Evolutionary conservation across 768 basidiomycete genomes (phyloP).

Genomic region (Amanita pseudoporphyria): DNA sequence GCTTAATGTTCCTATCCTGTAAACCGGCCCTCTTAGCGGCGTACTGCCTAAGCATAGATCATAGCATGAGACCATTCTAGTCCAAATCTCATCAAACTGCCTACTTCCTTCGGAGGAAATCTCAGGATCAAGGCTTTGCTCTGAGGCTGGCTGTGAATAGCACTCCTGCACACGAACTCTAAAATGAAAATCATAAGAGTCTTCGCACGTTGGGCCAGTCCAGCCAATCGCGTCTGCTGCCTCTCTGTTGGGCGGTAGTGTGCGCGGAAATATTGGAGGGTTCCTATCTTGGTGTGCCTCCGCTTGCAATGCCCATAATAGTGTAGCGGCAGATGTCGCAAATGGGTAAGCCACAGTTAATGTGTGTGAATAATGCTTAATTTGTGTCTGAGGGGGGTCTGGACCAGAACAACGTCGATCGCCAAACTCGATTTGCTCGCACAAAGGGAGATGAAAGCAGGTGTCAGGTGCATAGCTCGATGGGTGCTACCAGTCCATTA

Average conservation of each 20-base stretch:
- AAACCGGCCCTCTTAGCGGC: constrained; percentile 32
- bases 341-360: constrained; percentile 32
- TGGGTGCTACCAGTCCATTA: constrained; percentile 24
- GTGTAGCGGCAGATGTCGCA: constrained; percentile 28
- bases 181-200: constrained; percentile 29
- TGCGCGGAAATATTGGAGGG: constrained; percentile 12
- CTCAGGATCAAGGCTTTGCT: constrained; percentile 7
- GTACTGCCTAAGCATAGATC: constrained; percentile 24
- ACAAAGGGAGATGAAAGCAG: constrained; percentile 32
- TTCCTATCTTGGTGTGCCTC: constrained; percentile 25
- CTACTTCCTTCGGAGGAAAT: constrained; percentile 17
- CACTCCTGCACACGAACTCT: constrained; percentile 19
- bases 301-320: constrained; percentile 24
- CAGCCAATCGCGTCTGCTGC: constrained; percentile 15
- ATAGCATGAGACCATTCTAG: constrained; percentile 32
- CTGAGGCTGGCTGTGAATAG: background rate
- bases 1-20: constrained; percentile 30
- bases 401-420: constrained; percentile 21
- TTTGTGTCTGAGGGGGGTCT: constrained; percentile 20
- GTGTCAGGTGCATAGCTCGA: constrained; percentile 33
- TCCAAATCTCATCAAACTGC: constrained; percentile 39
- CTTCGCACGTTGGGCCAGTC: constrained; percentile 26
- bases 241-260: constrained; percentile 27
- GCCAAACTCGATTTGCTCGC: constrained; percentile 16
- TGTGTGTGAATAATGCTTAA: constrained; percentile 31